phyloP scores from a whole-genome alignment of 2,329 filamentous ascomycete genomes.

The Neodidymelliopsis sp. region DNA sequence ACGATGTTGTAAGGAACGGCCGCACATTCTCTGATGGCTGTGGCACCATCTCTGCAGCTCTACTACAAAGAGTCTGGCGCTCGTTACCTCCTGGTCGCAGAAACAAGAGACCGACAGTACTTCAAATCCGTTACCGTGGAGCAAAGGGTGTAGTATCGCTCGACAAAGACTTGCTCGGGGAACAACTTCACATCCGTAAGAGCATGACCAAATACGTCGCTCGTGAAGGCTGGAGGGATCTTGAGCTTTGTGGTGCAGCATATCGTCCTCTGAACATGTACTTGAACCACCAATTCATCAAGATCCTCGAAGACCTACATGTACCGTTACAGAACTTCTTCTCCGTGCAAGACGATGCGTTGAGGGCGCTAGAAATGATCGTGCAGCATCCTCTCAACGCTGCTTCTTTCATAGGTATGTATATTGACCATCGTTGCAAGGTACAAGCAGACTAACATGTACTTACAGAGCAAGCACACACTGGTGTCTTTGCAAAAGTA shows the following conservation, averaged over 20 bases:
- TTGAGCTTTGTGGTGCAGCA: constrained; percentile 77
- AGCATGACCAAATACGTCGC: constrained; percentile 82
- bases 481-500: constrained; percentile 68
- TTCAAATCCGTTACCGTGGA: constrained; percentile 75
- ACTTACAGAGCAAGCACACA: constrained; percentile 58
- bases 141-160: constrained; percentile 70
- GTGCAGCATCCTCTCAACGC: constrained; percentile 68
- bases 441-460: neutral
- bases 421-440: too few species aligned
- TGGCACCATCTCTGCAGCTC: constrained; percentile 71
- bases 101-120: constrained; percentile 53
- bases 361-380: constrained; percentile 66
- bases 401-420: constrained; percentile 64
- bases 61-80: constrained; percentile 68
- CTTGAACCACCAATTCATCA: constrained; percentile 82
- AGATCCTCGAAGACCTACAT: constrained; percentile 82
- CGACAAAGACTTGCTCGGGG: constrained; percentile 66
- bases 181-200: constrained; percentile 66
- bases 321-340: constrained; percentile 68
- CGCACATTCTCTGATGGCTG: constrained; percentile 81
- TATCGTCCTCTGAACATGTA: constrained; percentile 72
- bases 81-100: constrained; percentile 57
- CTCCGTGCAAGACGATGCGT: constrained; percentile 67
- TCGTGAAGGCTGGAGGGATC: constrained; percentile 56
- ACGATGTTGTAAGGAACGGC: constrained; percentile 62